A percentile compares a stretch with the other conserved stretches of the same genome.
Conservation (phyloP, 2,329 filamentous ascomycete genomes). For the Ophiostoma fasciatum region DNA sequence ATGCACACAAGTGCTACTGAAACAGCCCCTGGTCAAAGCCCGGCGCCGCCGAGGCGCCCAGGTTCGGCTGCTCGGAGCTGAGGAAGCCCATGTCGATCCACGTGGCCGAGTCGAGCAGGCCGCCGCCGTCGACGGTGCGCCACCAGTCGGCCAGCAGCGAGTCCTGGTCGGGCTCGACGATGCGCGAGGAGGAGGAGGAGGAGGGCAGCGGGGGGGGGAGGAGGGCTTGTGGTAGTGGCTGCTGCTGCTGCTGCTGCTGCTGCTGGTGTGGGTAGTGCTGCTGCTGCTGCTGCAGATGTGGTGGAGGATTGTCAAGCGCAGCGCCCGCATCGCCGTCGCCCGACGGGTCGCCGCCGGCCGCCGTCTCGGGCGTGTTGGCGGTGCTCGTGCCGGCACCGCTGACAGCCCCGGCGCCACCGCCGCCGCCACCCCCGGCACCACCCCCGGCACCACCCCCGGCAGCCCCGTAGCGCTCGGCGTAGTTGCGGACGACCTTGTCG, state of each 20-base stretch:
- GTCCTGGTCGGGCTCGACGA: slow-evolving; percentile 9
- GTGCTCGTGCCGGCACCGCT: neutral
- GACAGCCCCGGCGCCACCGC: neutral
- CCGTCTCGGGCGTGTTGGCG: no score
- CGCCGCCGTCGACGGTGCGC: slow-evolving; percentile 10
- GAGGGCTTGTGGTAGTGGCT: no score
- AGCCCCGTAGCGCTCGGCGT: slow-evolving; percentile 4
- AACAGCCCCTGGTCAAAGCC: slow-evolving; percentile 4
- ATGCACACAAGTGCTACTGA: neutral
- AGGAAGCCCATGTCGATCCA: slow-evolving; percentile 13
- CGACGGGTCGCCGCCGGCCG: neutral
- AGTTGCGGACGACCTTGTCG: slow-evolving; percentile 10
- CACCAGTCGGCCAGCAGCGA: slow-evolving; percentile 11
- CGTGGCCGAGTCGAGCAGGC: slow-evolving; percentile 10
- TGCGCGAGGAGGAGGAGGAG: neutral
- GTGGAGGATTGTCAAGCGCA: neutral
- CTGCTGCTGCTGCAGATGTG: neutral
- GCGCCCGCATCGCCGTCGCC: neutral
- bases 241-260: no score
- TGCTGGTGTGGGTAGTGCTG: no score
- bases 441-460: neutral
- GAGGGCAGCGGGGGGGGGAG: no score
- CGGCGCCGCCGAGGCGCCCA: slow-evolving; percentile 1
- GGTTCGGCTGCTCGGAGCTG: slow-evolving; percentile 9
- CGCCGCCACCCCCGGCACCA: neutral